Conservation (phyloP, 768 basidiomycete species). For the Austroboletus eburneus region DNA sequence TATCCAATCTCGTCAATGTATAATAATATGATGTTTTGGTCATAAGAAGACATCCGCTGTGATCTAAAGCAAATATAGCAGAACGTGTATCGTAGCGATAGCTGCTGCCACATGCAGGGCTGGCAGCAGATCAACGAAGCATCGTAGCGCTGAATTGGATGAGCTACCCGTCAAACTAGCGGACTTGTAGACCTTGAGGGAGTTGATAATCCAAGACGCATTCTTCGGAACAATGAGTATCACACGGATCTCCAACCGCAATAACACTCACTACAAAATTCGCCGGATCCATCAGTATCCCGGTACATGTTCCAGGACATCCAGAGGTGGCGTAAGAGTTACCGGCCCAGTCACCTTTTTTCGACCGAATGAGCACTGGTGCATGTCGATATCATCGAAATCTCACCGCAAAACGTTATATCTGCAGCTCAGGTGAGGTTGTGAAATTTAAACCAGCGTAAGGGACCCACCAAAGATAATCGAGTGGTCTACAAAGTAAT, state of each 20-base stretch:
- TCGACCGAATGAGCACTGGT: conserved; percentile 6
- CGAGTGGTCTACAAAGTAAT: conserved; percentile 64
- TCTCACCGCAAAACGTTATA: conserved; percentile 76
- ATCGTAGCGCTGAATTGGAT: conserved; percentile 13
- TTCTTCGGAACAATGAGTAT: conserved; percentile 43
- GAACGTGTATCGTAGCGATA: conserved; percentile 8
- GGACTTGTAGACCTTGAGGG: conserved; percentile 68
- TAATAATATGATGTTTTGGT: conserved; percentile 6
- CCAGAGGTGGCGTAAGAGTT: conserved; percentile 71
- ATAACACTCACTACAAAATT: conserved; percentile 61
- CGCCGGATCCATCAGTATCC: conserved; percentile 56
- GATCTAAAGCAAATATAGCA: conserved; percentile 17
- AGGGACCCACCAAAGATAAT: conserved; percentile 64
- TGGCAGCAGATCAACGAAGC: conserved; percentile 2
- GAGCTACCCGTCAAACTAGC: conserved; percentile 41
- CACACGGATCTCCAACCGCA: neutral
- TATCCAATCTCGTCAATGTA: conserved; percentile 11
- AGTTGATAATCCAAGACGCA: conserved; percentile 78
- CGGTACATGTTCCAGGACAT: conserved; percentile 71
- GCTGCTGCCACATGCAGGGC: conserved; percentile 10
- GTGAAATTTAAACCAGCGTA: neutral
- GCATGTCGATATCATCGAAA: neutral
- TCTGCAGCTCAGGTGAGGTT: conserved; percentile 40
- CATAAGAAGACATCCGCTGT: neutral
- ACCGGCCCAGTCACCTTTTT: conserved; percentile 77